Percentiles rank a stretch among this genome's conserved stretches.
Evolutionary conservation across 257 asterid species (phyloP).

Genomic region (Agastache rugosa): DNA sequence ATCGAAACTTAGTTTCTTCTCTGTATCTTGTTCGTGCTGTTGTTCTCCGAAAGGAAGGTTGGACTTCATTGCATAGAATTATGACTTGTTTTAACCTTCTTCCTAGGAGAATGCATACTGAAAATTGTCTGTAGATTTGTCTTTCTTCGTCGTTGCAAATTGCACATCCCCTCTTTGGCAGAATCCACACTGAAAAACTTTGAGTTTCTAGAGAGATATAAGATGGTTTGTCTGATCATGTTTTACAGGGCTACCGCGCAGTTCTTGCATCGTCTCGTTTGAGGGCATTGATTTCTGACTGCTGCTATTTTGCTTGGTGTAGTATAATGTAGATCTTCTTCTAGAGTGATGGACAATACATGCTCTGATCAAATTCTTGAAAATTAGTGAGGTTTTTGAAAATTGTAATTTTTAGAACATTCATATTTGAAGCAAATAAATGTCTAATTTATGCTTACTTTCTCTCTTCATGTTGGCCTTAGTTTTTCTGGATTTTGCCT

Average conservation of each 20-base stretch:
- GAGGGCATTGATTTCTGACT: not conserved
- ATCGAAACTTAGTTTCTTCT: not conserved
- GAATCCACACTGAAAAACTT: not conserved
- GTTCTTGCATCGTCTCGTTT: slow-evolving; percentile 25
- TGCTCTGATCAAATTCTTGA: slow-evolving; percentile 28
- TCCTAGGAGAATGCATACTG: not conserved
- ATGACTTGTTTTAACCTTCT: not conserved
- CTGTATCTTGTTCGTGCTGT: not conserved
- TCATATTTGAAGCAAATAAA: slow-evolving; percentile 29
- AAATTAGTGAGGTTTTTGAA: slow-evolving; percentile 19
- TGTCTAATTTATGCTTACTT: not conserved
- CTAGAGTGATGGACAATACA: not conserved
- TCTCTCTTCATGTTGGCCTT: not conserved
- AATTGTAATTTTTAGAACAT: slow-evolving; percentile 8
- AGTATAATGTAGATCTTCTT: slow-evolving; percentile 27
- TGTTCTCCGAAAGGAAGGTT: not conserved
- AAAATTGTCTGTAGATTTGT: too few relatives aligned
- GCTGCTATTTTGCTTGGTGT: slow-evolving; percentile 26
- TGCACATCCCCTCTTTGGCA: not conserved
- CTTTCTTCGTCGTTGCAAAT: not conserved
- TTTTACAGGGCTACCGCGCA: slow-evolving; percentile 29
- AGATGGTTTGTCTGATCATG: not conserved
- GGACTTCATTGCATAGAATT: too few relatives aligned
- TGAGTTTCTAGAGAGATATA: not conserved
- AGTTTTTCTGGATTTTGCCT: not conserved